Evolutionary conservation across 1,284 basidiomycete genomes (phyloP), one percentile per base, ranked within the genome.

Genomic region (Boletellus sp.): DNA sequence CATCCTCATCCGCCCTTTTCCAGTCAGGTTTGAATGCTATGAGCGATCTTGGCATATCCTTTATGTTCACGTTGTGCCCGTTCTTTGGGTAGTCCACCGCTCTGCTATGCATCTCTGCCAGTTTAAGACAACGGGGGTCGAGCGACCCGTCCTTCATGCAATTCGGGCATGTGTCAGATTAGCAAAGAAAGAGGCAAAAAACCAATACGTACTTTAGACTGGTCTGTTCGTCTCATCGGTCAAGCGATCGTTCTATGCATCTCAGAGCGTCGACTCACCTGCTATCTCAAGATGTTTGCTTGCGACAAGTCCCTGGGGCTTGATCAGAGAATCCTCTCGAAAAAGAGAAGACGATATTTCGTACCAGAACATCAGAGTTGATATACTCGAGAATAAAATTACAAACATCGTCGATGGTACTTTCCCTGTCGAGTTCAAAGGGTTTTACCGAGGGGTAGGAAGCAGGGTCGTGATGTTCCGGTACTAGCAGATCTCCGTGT

Each of bases 331-430:
- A 20, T 0, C 4, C 27, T 45, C 29, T n/a, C 5, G n/a, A 30
- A n/a, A 13, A 23, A 20, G 20, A 36, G 2, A 14, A 21, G 19
- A 14, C 4, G 35, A 16, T n/a, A n/a, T 3, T 1, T 23, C 45
- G 25, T 64, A 87, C 85, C 69, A 86, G 64, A 27, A 87, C 75
- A 57, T 91, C 88, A 0, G 86, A 88, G 51, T 86, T 78, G 57
- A 91, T 87, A 49, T 88, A 93, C 55, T 91, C 82, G 17, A 92
- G 79, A 23, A 93, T 73, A 60, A 93, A 93, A 52, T 91, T 76
- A 51, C 83, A 85, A 2, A 92, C 81, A 53, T 92, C 88, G 2
- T 84, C 73, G 6, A 91, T 77, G 0, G 76, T 81, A 50, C 81
- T 80, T 2, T 78, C 71, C 20, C 77, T 71, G 4, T 76, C 73